A percentile compares a stretch with the other conserved stretches of the same genome.
phyloP scores from a whole-genome alignment of 805 yeast genomes.

The Ogataea trehalophila region DNA sequence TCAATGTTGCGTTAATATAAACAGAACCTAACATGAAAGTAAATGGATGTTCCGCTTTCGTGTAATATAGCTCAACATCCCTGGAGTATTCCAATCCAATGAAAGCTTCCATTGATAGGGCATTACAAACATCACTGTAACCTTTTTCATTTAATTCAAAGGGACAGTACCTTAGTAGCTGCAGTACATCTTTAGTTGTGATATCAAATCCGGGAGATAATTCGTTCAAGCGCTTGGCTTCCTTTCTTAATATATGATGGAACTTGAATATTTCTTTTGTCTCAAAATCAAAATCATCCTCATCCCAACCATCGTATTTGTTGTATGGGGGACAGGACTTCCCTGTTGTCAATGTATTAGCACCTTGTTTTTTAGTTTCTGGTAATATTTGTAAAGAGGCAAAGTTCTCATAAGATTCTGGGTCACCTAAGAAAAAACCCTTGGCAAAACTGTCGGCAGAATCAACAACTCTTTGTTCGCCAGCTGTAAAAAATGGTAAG shows the following conservation, averaged over 20 bases:
- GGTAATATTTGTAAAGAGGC: constrained; percentile 37
- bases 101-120: constrained; percentile 67
- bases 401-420: constrained; percentile 32
- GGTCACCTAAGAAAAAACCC: constrained; percentile 44
- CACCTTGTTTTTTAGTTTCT: constrained; percentile 48
- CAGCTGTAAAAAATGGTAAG: constrained; percentile 51
- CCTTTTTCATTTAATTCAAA: constrained; percentile 72
- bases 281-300: constrained; percentile 11
- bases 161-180: constrained; percentile 61
- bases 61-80: constrained; percentile 57
- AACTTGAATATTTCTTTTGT: constrained; percentile 12
- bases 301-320: constrained; percentile 11
- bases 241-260: constrained; percentile 40
- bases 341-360: constrained; percentile 55
- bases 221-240: constrained; percentile 52
- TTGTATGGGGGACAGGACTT: constrained; percentile 38
- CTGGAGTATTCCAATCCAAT: constrained; percentile 54
- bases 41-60: constrained; percentile 51
- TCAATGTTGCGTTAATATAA: constrained; percentile 43
- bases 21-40: constrained; percentile 59
- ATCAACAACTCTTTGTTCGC: constrained; percentile 49
- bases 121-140: constrained; percentile 57
- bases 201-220: constrained; percentile 52
- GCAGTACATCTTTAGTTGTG: constrained; percentile 46
- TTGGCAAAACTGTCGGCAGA: constrained; percentile 52